phyloP scores from a whole-genome alignment of 2,329 filamentous ascomycete species.

The Colletotrichum spinosum region DNA sequence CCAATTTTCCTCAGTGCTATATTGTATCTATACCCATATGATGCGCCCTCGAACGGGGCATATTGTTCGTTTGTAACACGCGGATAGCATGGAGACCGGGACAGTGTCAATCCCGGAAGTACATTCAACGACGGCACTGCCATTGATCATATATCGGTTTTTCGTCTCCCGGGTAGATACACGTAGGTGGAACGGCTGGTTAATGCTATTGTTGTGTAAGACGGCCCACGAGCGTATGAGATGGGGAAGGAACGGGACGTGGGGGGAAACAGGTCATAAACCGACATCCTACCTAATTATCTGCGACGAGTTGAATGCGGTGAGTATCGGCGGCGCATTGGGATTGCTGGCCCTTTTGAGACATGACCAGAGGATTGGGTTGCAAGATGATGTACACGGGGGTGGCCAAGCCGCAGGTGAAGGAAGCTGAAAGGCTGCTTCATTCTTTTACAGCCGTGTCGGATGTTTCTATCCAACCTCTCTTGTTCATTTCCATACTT shows the following conservation, averaged over 20 bases:
- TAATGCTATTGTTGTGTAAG: neutral
- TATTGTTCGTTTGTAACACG: constrained; percentile 13
- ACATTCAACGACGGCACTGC: constrained; percentile 5
- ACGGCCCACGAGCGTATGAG: neutral
- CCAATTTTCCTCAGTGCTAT: constrained; percentile 9
- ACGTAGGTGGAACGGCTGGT: neutral
- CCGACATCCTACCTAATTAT: constrained; percentile 17
- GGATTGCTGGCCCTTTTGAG: no score
- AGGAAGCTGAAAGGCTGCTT: no score
- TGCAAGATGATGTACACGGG: no score
- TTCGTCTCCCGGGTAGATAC: neutral
- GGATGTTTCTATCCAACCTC: no score
- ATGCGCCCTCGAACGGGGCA: constrained; percentile 8
- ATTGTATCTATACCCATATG: constrained; percentile 35
- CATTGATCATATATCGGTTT: neutral
- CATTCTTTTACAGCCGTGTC: no score
- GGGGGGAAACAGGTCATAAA: neutral
- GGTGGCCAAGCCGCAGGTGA: no score
- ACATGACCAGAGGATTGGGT: no score
- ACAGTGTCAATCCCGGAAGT: constrained; percentile 17
- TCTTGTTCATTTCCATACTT: no score
- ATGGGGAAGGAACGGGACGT: neutral
- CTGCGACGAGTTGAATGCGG: neutral
- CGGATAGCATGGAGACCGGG: constrained; percentile 19
- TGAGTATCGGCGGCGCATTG: no score